Evolutionary conservation across 345 rosid genomes (phyloP).

Genomic region (Eucalyptus decipiens): DNA sequence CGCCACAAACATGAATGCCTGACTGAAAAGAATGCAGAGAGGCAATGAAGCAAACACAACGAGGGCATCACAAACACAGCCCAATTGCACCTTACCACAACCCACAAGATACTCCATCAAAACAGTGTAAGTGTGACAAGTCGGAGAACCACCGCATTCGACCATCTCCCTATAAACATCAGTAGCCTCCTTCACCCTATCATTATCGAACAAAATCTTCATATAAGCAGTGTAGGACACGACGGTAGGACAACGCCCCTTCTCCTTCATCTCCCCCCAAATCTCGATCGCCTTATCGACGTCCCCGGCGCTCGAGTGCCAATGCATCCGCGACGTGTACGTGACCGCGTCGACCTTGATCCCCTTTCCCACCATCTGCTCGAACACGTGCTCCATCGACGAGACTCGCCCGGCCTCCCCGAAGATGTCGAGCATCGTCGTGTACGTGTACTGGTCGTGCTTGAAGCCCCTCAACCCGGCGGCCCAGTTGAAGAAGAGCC

Average conservation of each 20-base stretch:
- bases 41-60: slow-evolving; percentile 12
- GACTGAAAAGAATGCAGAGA: not conserved
- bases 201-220: slow-evolving; percentile 58
- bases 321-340: slow-evolving; percentile 70
- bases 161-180: slow-evolving; percentile 69
- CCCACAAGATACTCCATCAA: slow-evolving; percentile 61
- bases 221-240: slow-evolving; percentile 78
- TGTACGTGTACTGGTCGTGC: slow-evolving; percentile 81
- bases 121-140: slow-evolving; percentile 76
- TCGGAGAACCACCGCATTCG: slow-evolving; percentile 42
- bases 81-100: slow-evolving; percentile 27
- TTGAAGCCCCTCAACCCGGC: slow-evolving; percentile 39
- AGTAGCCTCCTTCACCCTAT: slow-evolving; percentile 51
- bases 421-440: slow-evolving; percentile 89
- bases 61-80: not conserved
- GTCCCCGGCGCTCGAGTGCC: slow-evolving; percentile 62
- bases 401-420: slow-evolving; percentile 80
- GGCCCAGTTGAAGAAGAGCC: slow-evolving; percentile 89
- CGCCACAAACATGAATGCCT: not conserved
- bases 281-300: slow-evolving; percentile 47
- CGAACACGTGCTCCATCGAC: slow-evolving; percentile 50
- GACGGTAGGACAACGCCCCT: slow-evolving; percentile 39
- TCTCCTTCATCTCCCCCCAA: slow-evolving; percentile 66
- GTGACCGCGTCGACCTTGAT: slow-evolving; percentile 56
- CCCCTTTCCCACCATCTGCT: slow-evolving; percentile 54